Conservation (phyloP, 2,329 filamentous ascomycete genomes). For the Stachybotrys chlorohalonatus region DNA sequence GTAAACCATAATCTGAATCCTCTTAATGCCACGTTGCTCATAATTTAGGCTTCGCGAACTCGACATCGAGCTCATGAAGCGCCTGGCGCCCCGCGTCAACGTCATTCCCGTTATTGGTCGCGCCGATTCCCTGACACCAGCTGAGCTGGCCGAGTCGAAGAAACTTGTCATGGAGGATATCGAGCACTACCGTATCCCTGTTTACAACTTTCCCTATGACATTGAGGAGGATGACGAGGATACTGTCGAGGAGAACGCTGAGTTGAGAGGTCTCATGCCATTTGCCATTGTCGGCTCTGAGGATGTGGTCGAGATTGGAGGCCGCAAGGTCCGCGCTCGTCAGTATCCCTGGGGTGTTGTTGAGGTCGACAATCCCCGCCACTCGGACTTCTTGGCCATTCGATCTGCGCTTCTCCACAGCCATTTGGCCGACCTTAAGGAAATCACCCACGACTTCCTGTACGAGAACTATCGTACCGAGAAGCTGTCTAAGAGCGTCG, state of each 20-base stretch:
- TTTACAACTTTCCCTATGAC: slow-evolving; percentile 99
- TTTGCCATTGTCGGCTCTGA: slow-evolving; percentile 98
- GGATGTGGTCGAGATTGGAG: slow-evolving; percentile 88
- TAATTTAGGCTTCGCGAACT: slow-evolving; percentile 81
- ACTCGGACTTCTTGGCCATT: slow-evolving; percentile 97
- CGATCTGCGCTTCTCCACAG: slow-evolving; percentile 94
- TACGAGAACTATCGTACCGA: slow-evolving; percentile 99
- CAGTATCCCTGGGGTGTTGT: slow-evolving; percentile 99
- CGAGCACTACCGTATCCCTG: slow-evolving; percentile 97
- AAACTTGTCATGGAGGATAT: slow-evolving; percentile 99
- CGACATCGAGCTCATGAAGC: slow-evolving; percentile 99
- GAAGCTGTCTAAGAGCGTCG: slow-evolving; percentile 99
- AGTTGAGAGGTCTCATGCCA: slow-evolving; percentile 94
- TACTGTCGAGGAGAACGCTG: slow-evolving; percentile 97
- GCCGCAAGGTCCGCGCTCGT: slow-evolving; percentile 82
- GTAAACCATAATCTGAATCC: slow-evolving; percentile 12
- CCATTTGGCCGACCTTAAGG: slow-evolving; percentile 96
- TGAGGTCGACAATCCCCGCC: slow-evolving; percentile 97
- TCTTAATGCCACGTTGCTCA: background rate
- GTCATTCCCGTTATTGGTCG: slow-evolving; percentile 99
- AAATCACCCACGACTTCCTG: slow-evolving; percentile 99
- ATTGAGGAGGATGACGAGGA: slow-evolving; percentile 99
- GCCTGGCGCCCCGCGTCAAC: slow-evolving; percentile 93
- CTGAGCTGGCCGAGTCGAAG: slow-evolving; percentile 96
- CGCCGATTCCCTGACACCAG: slow-evolving; percentile 91